phyloP scores from a whole-genome alignment of 768 basidiomycete species.

The Amanita inopinata region DNA sequence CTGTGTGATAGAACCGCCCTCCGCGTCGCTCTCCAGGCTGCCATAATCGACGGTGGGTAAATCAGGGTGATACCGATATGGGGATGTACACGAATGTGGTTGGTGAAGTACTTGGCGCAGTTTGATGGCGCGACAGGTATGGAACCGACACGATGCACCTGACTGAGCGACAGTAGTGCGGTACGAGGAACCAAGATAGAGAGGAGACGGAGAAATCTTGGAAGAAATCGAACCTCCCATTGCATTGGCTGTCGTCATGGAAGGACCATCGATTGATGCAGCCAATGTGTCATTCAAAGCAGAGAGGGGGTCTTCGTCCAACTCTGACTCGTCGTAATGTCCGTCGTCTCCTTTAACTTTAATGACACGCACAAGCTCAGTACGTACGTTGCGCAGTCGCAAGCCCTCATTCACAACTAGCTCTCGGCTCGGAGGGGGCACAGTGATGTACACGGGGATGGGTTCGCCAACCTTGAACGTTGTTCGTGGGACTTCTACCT shows the following conservation, averaged over 20 bases:
- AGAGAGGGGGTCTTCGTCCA: slow-evolving; percentile 19
- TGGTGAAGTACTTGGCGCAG: slow-evolving; percentile 78
- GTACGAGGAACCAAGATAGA: slow-evolving; percentile 32
- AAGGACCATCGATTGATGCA: slow-evolving; percentile 8
- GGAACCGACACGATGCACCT: slow-evolving; percentile 89
- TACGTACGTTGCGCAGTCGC: slow-evolving; percentile 69
- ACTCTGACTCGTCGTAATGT: slow-evolving; percentile 28
- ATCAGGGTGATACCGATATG: slow-evolving; percentile 33
- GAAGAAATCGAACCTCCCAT: slow-evolving; percentile 19
- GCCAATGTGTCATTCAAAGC: slow-evolving; percentile 12
- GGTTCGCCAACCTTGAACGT: slow-evolving; percentile 64
- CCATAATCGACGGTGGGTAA: slow-evolving; percentile 33
- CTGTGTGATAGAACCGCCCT: slow-evolving; percentile 73
- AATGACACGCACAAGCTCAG: slow-evolving; percentile 65
- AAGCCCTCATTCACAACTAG: slow-evolving; percentile 62
- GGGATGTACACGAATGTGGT: slow-evolving; percentile 38
- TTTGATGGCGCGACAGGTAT: slow-evolving; percentile 61
- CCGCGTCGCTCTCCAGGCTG: slow-evolving; percentile 45
- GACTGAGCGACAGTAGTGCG: slow-evolving; percentile 65
- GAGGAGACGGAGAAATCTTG: slow-evolving; percentile 29
- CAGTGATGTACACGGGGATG: slow-evolving; percentile 70
- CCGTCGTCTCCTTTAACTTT: slow-evolving; percentile 38
- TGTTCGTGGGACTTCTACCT: slow-evolving; percentile 63
- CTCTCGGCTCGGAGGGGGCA: slow-evolving; percentile 65
- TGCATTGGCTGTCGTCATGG: slow-evolving; percentile 14